Evolutionary conservation across 108 stramenopile genomes (phyloP), one percentile per base, ranked within the genome.

Genomic region (Hondaea fermentalgiana): DNA sequence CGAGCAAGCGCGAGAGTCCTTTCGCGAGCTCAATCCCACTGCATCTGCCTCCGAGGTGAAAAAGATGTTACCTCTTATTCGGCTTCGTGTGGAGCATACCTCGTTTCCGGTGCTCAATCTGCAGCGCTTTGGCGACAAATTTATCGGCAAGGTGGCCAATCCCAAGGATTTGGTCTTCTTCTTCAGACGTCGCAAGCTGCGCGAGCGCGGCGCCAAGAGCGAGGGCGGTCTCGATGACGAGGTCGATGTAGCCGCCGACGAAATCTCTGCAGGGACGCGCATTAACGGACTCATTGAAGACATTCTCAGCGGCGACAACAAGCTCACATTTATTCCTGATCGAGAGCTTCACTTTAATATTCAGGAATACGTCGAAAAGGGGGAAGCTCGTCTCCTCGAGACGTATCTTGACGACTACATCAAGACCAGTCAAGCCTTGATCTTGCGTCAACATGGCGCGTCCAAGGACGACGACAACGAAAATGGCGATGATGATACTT

Each of bases 41-140:
- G 94, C 94, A 8, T 23, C 88, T 35, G 72, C 90, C 25, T 59
- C 55, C 44, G 90, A 93, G 42, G 88, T 47, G 42, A 45, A 97
- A 57, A 92, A 94, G 60, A 94, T 94, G 88, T 96, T 95, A 0
- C 76, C 76, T 6, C 91, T 99, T 53, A 96, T 98, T 29, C 95
- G 99, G 25, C 91, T 99, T 17, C 94, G 93, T 60, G 98, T 99
- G 28, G 99, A 99, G 88, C 97, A 98, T 88, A 91, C 97, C 44
- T 97, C 97, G 21, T 98, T 98, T 90, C 91, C 96, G 17, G 94
- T 96, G 28, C 72, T 98, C 72, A 97, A 96, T 90, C 97, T 96
- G 91, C 96, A 97, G 89, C 91, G 97, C 23, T 94, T 93, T 57
- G 93, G 90, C 19, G 87, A 58, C 14, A 44, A 64, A 16, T 93